Evolutionary conservation across 1,284 basidiomycete genomes (phyloP), one percentile per base, ranked within the genome.

Genomic region (Puccinia brachypodii): DNA sequence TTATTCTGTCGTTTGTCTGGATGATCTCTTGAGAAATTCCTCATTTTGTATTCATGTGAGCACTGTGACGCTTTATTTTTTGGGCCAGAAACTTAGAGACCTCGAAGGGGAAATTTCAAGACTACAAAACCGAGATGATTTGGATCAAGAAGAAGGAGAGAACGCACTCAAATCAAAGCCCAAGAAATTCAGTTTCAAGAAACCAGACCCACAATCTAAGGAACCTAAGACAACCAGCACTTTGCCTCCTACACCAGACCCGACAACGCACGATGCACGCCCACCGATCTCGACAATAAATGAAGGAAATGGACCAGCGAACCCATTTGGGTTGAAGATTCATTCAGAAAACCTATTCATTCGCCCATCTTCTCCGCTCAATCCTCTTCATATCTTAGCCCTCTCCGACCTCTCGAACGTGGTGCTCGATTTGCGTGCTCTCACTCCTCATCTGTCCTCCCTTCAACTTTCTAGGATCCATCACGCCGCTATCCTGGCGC

Each of bases 101-200:
- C 36, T 66, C 8, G 62, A 66, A 66, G 16, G 28, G 8, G 22
- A 66, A 7, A 66, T 66, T n/a, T 40, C 22, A n/a, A n/a, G n/a
- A n/a, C n/a, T n/a, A 44, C 16, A 44, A 44, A 44, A 8, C 16
- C 7, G 42, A 44, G 8, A 8, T 44, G 7, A 44, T 7, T 33
- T 4, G 60, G 7, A 3, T 36, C 33, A 38, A 44, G 22, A 47
- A 69, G 42, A 38, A 13, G 19, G 68, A 0, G 22, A 19, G 22
- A 40, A 66, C 22, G 7, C 44, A 31, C 2, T 28, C 1, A 28
- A 3, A 31, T 72, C 50, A 4, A 72, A 72, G 16, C 47, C 44
- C 47, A 72, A 72, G 69, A 72, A 72, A 31, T 72, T 72, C 31
- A 53, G 69, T 47, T 72, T 72, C 33, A 72, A 53, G 50, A 72